These are phyloP conservation scores for Paraleonurus japonicus DNA, from an alignment of 257 asterid genomes.

Conservation along the genomic window DNA sequence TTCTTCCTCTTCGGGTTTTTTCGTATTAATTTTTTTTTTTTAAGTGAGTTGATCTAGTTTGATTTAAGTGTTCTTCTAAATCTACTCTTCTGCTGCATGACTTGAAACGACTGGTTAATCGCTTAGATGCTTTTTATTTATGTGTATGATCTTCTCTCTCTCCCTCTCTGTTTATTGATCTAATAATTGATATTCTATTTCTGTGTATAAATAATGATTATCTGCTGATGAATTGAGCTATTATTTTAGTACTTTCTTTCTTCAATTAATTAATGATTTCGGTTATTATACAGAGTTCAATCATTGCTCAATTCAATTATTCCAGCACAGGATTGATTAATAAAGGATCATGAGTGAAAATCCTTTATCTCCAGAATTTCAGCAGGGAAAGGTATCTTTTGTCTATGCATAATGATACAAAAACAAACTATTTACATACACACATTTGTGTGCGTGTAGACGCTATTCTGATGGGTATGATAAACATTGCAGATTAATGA, in stretches of 20 bases:
- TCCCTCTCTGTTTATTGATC: too few relatives aligned
- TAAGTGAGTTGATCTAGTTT: neutral
- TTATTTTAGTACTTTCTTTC: neutral
- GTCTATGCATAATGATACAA: neutral
- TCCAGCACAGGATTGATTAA: neutral
- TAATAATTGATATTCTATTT: neutral
- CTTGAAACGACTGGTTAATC: too few relatives aligned
- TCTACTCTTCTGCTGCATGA: too few relatives aligned
- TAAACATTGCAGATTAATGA: conserved; percentile 63
- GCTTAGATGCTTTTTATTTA: too few relatives aligned
- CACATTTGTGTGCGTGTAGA: neutral
- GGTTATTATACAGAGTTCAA: neutral
- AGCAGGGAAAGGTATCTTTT: conserved; percentile 59
- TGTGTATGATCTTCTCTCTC: too few relatives aligned
- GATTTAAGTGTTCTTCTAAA: neutral
- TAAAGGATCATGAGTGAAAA: conserved; percentile 57
- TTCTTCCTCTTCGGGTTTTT: neutral
- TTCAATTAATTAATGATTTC: neutral
- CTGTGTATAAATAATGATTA: neutral
- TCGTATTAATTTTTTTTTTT: neutral
- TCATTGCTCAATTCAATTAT: neutral
- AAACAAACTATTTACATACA: neutral
- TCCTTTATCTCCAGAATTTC: conserved; percentile 39
- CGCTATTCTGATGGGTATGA: neutral
- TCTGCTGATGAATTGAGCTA: neutral